Evolutionary conservation across 1,139 yeast species (phyloP).

Genomic region (Saccharomyces hybrid): DNA sequence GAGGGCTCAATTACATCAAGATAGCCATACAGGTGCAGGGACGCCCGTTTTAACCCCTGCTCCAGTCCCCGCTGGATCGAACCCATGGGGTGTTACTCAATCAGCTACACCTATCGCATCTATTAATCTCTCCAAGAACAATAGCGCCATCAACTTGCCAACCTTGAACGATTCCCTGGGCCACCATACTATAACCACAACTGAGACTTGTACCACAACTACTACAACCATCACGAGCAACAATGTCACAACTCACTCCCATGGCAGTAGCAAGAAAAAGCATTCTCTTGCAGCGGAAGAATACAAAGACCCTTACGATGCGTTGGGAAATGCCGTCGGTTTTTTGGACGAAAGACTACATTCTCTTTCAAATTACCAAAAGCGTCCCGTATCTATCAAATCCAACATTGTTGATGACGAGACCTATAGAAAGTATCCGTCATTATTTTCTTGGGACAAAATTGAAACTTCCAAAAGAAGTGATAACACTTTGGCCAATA

Average conservation of each 20-base stretch:
- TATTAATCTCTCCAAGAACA: constrained; percentile 29
- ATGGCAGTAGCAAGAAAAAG: constrained; percentile 24
- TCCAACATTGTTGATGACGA: constrained; percentile 33
- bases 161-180: constrained; percentile 48
- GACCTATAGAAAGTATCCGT: constrained; percentile 34
- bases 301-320: constrained; percentile 30
- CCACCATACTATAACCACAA: constrained; percentile 9
- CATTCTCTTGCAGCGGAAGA: constrained; percentile 24
- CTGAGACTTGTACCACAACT: constrained; percentile 11
- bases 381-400: constrained; percentile 32
- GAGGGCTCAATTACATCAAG: constrained; percentile 23
- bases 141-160: constrained; percentile 61
- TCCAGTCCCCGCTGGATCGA: constrained; percentile 29
- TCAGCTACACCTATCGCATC: constrained; percentile 29
- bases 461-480: constrained; percentile 25
- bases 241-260: constrained; percentile 5
- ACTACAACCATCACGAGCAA: constrained; percentile 7
- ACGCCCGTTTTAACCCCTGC: constrained; percentile 32
- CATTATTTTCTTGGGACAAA: constrained; percentile 38
- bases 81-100: constrained; percentile 32
- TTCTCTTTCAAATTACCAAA: constrained; percentile 26
- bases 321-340: constrained; percentile 30
- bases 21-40: constrained; percentile 16
- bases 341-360: constrained; percentile 34
- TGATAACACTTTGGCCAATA: constrained; percentile 25